Conservation (phyloP, 1,139 yeast genomes). For the Geotrichum carabidarum region DNA sequence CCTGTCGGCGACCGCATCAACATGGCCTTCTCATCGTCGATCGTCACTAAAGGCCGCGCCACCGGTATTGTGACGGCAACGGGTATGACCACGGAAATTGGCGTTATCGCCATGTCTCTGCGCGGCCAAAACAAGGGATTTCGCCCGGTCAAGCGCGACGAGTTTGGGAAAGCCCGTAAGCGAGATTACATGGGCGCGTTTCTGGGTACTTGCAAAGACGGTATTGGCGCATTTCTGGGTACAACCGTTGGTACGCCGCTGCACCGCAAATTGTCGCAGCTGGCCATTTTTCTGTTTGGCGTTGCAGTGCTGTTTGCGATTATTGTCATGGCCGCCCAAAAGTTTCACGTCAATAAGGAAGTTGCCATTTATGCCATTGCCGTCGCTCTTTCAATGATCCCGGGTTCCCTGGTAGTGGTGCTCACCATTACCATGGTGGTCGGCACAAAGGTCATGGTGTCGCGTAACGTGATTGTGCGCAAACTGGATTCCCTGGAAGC, state of each 20-base stretch:
- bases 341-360: constrained; percentile 57
- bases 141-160: constrained; percentile 37
- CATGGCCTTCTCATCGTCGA: constrained; percentile 66
- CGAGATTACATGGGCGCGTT: constrained; percentile 50
- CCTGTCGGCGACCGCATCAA: constrained; percentile 76
- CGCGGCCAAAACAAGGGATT: constrained; percentile 39
- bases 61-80: constrained; percentile 61
- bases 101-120: constrained; percentile 66
- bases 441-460: constrained; percentile 75
- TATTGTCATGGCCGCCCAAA: constrained; percentile 74
- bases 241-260: constrained; percentile 73
- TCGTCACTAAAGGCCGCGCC: constrained; percentile 75
- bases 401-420: constrained; percentile 74
- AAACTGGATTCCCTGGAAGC: constrained; percentile 66
- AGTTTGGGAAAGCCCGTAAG: constrained; percentile 38
- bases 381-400: constrained; percentile 79
- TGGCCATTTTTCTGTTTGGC: constrained; percentile 63
- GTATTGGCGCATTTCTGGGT: constrained; percentile 67
- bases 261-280: constrained; percentile 59
- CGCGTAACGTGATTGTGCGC: constrained; percentile 66
- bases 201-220: constrained; percentile 45
- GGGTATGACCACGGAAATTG: constrained; percentile 70
- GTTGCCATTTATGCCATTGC: constrained; percentile 82
- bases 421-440: constrained; percentile 83
- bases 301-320: constrained; percentile 74